Conservation (phyloP, 148 eudicot genomes). For the Rhododendron griersonianum region DNA sequence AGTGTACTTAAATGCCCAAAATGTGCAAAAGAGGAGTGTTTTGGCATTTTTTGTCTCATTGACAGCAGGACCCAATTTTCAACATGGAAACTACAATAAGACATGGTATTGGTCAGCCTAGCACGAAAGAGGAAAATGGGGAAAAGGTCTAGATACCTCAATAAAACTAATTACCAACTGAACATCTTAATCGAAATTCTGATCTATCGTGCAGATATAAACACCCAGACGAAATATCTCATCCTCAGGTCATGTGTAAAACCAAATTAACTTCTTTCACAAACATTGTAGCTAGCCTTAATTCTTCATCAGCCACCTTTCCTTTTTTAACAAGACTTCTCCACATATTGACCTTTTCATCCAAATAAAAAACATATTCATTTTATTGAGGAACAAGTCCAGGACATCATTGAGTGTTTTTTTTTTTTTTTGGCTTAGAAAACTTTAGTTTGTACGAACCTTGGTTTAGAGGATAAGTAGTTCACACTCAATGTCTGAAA, state of each 20-base stretch:
- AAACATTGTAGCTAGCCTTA: not conserved
- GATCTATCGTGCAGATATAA: not conserved
- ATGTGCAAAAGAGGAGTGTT: not conserved
- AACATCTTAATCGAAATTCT: not conserved
- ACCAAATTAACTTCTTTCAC: not conserved
- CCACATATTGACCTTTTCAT: not conserved
- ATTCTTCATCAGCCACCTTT: not conserved
- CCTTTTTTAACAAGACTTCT: not conserved
- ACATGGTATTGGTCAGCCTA: not conserved
- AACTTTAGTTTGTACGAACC: not conserved
- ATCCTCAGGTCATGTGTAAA: not conserved
- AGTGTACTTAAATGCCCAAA: not conserved
- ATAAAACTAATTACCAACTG: not conserved
- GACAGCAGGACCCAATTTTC: not conserved
- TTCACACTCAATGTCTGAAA: conserved; percentile 1
- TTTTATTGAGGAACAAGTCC: not conserved
- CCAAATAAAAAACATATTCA: not conserved
- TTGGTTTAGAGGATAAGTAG: not conserved
- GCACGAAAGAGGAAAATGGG: not conserved
- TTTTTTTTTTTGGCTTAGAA: not conserved
- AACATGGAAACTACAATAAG: not conserved
- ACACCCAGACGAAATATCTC: not conserved
- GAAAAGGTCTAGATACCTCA: not conserved
- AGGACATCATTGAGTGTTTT: not conserved
- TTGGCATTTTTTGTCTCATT: not conserved